Conservation (phyloP, 2,329 filamentous ascomycete genomes). For the Cordyceps cateniannulata region DNA sequence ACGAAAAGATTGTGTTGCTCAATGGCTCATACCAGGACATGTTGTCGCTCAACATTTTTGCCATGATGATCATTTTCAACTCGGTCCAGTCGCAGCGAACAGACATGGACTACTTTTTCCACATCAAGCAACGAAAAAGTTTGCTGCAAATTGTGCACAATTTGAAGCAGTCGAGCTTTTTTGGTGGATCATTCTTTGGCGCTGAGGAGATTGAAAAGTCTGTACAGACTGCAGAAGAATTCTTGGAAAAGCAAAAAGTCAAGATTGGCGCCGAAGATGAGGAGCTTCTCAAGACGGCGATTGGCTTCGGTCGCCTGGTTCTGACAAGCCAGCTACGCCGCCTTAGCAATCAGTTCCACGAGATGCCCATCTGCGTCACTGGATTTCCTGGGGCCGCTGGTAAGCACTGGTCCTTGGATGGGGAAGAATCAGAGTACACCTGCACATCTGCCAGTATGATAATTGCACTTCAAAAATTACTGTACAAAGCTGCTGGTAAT, state of each 20-base stretch:
- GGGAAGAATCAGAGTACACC: slow-evolving; percentile 38
- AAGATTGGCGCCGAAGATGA: slow-evolving; percentile 56
- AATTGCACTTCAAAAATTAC: slow-evolving; percentile 43
- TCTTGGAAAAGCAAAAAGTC: slow-evolving; percentile 57
- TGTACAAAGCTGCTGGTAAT: slow-evolving; percentile 39
- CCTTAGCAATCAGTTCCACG: slow-evolving; percentile 62
- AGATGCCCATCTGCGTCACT: slow-evolving; percentile 68
- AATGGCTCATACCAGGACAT: slow-evolving; percentile 82
- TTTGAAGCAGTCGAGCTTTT: slow-evolving; percentile 77
- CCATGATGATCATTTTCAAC: slow-evolving; percentile 78
- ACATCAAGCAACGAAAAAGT: slow-evolving; percentile 62
- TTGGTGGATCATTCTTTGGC: slow-evolving; percentile 71
- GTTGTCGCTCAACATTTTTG: slow-evolving; percentile 75
- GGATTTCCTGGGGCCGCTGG: slow-evolving; percentile 58
- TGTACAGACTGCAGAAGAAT: slow-evolving; percentile 59
- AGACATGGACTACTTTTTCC: slow-evolving; percentile 85
- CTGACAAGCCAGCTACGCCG: slow-evolving; percentile 56
- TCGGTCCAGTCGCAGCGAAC: slow-evolving; percentile 79
- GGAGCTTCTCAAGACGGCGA: slow-evolving; percentile 53
- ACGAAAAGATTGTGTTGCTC: slow-evolving; percentile 65
- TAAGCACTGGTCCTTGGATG: slow-evolving; percentile 61
- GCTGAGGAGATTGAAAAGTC: slow-evolving; percentile 55
- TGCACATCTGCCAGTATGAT: slow-evolving; percentile 47
- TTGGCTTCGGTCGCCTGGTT: slow-evolving; percentile 57
- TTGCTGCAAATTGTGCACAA: slow-evolving; percentile 68